Conservation (phyloP, 1,284 basidiomycete species). For the Singerocomus rubriflavus region DNA sequence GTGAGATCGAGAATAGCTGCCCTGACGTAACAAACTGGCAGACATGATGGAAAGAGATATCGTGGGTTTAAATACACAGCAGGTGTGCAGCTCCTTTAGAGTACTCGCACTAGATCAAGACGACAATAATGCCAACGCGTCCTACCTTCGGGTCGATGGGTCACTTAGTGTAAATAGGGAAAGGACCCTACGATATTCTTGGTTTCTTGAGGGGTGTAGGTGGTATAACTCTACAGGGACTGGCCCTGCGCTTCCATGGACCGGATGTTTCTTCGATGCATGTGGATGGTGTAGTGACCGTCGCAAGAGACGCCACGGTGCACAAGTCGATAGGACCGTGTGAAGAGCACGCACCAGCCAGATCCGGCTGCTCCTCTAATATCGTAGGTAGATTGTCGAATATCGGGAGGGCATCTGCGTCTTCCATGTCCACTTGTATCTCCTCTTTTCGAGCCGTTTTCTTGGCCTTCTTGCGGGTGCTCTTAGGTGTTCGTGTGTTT, state of each 20-base stretch:
- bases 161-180: not conserved
- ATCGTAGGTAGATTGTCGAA: not conserved
- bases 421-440: conserved; percentile 11
- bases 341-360: not conserved
- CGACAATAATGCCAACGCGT: not conserved
- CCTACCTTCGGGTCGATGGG: not conserved
- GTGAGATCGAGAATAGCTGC: not conserved
- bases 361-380: not conserved
- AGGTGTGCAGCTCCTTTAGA: not conserved
- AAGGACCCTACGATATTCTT: conserved; percentile 14
- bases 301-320: not conserved
- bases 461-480: conserved; percentile 15
- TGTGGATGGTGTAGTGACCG: not conserved
- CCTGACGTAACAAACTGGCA: not conserved
- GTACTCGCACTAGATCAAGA: not conserved
- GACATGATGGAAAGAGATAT: not conserved
- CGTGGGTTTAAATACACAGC: not conserved
- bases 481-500: conserved; percentile 21
- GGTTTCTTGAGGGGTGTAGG: conserved; percentile 23
- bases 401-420: conserved; percentile 28
- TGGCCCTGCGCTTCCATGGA: conserved; percentile 24
- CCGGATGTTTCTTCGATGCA: not conserved
- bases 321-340: not conserved
- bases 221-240: not conserved
- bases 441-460: conserved; percentile 7